A percentile compares a stretch with the other conserved stretches of the same genome.
phyloP scores from a whole-genome alignment of 495 filamentous ascomycete species.

The Daldinia caldariorum region DNA sequence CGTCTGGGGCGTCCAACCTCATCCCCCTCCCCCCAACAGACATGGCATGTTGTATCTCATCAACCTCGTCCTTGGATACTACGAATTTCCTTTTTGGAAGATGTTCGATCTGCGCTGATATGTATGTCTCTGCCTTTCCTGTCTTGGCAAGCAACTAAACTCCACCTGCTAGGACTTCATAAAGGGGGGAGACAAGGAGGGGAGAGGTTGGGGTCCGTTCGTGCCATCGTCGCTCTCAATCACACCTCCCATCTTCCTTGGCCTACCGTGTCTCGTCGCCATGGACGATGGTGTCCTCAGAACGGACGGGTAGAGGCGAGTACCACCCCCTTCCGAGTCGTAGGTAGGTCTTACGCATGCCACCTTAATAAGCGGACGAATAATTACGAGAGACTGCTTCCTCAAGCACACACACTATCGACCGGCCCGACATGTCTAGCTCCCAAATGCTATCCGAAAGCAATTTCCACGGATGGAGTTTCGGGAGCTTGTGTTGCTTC shows the following conservation, averaged over 20 bases:
- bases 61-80: constrained; percentile 25
- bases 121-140: constrained; percentile 15
- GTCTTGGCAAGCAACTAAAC: constrained; percentile 1
- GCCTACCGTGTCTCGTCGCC: constrained; percentile 3
- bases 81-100: constrained; percentile 16
- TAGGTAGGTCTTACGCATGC: constrained; percentile 22
- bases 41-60: constrained; percentile 11
- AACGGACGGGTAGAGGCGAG: constrained; percentile 38
- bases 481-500: constrained; percentile 17
- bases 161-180: constrained; percentile 1
- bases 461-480: constrained; percentile 33
- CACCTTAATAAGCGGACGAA: constrained; percentile 27
- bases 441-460: constrained; percentile 27
- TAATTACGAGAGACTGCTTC: constrained; percentile 20
- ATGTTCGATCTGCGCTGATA: constrained; percentile 27
- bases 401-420: not conserved
- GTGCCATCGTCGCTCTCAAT: constrained; percentile 18
- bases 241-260: constrained; percentile 26
- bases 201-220: not conserved
- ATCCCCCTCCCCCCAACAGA: too few relatives aligned
- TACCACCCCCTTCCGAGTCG: constrained; percentile 35
- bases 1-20: constrained; percentile 17
- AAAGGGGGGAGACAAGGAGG: constrained; percentile 10
- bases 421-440: constrained; percentile 39
- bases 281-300: constrained; percentile 23